These are phyloP conservation scores for Alternaria sp. DNA, from an alignment of 2,329 filamentous ascomycete genomes.

Conservation along the genomic window DNA sequence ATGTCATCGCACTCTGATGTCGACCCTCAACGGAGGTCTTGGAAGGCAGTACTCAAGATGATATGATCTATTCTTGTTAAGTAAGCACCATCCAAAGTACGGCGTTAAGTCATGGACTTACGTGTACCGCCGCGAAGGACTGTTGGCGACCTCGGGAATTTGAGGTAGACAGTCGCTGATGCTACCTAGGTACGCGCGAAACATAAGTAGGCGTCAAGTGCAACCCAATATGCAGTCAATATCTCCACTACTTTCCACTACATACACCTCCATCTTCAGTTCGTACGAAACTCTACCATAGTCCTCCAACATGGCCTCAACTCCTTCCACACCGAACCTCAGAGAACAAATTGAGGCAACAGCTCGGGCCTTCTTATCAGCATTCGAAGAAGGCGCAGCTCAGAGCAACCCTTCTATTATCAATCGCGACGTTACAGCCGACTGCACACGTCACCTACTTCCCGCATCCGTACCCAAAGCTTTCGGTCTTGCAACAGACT, in stretches of 20 bases:
- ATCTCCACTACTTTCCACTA: neutral
- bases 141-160: neutral
- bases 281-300: neutral
- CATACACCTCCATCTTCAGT: neutral
- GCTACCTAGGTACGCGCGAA: neutral
- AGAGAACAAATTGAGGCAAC: slow-evolving; percentile 2
- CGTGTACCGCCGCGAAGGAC: neutral
- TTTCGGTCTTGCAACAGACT: neutral
- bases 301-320: neutral
- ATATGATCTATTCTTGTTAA: neutral
- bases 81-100: neutral
- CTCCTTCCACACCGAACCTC: neutral
- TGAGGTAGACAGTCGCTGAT: neutral
- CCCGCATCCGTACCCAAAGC: neutral
- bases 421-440: slow-evolving; percentile 7
- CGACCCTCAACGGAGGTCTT: neutral
- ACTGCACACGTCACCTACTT: slow-evolving; percentile 4
- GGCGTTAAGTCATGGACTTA: neutral
- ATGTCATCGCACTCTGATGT: neutral
- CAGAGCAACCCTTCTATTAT: slow-evolving; percentile 3
- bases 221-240: neutral
- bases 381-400: slow-evolving; percentile 3
- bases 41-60: neutral
- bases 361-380: slow-evolving; percentile 1
- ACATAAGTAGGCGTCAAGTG: neutral